Evolutionary conservation across 2,329 filamentous ascomycete genomes (phyloP).

Genomic region (Aspergillus texensis): DNA sequence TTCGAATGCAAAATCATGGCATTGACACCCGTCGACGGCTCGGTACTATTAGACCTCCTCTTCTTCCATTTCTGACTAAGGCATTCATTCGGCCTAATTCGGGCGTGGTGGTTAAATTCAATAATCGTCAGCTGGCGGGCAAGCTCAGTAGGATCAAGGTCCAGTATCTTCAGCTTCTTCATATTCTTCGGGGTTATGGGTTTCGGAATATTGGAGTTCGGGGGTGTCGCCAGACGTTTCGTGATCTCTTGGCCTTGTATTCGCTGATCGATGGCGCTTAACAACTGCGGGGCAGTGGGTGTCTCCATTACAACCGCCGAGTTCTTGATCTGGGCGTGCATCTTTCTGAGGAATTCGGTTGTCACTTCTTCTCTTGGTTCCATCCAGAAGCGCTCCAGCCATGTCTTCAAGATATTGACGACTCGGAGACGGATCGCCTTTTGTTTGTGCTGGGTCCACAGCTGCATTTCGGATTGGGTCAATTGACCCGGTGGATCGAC

Average conservation of each 20-base stretch:
- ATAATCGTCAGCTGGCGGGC: constrained; percentile 92
- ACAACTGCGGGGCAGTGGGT: constrained; percentile 66
- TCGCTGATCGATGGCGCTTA: constrained; percentile 81
- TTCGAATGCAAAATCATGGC: constrained; percentile 93
- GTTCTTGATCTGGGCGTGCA: constrained; percentile 73
- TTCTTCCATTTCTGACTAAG: constrained; percentile 97
- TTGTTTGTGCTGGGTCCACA: constrained; percentile 76
- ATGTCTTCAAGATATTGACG: constrained; percentile 92
- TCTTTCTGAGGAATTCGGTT: constrained; percentile 75
- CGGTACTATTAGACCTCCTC: constrained; percentile 67
- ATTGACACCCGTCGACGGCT: constrained; percentile 87
- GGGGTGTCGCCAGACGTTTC: constrained; percentile 77
- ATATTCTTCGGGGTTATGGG: constrained; percentile 95
- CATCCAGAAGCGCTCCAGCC: constrained; percentile 98
- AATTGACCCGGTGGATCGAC: constrained; percentile 2
- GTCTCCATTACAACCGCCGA: constrained; percentile 13
- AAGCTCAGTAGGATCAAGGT: constrained; percentile 90
- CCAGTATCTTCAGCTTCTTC: constrained; percentile 94
- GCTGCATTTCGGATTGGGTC: background rate
- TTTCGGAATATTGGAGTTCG: constrained; percentile 75
- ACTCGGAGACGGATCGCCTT: constrained; percentile 88
- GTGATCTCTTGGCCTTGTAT: constrained; percentile 80
- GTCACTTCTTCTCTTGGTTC: constrained; percentile 69
- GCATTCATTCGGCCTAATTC: constrained; percentile 89
- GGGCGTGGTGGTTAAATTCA: constrained; percentile 84